Conservation (phyloP, 2,329 filamentous ascomycete species). For the Leptoxyphium fumago region DNA sequence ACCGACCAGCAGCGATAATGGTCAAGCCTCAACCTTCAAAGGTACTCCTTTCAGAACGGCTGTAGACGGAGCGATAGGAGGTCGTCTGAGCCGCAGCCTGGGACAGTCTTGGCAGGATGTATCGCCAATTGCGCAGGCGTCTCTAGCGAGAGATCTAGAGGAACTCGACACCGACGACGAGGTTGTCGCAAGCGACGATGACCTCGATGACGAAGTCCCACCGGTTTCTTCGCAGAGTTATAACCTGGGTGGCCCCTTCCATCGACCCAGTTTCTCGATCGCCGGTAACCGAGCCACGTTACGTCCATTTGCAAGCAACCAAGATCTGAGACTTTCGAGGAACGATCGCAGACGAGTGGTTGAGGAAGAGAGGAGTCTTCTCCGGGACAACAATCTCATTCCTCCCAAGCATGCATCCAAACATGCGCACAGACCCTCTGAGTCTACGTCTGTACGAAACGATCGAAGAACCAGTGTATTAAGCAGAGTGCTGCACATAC, state of each 20-base stretch:
- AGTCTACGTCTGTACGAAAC: background rate
- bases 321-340: slow-evolving; percentile 28
- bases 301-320: slow-evolving; percentile 53
- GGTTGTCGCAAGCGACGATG: slow-evolving; percentile 4
- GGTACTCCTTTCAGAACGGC: background rate
- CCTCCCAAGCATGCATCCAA: slow-evolving; percentile 31
- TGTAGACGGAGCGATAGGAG: background rate
- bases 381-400: slow-evolving; percentile 43
- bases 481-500: background rate
- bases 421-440: slow-evolving; percentile 19
- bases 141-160: background rate
- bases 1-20: background rate
- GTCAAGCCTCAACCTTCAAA: too few species aligned
- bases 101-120: background rate
- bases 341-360: slow-evolving; percentile 35
- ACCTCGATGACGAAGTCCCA: slow-evolving; percentile 4
- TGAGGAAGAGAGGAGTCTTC: slow-evolving; percentile 40
- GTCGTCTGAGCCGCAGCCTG: background rate
- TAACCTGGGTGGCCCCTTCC: slow-evolving; percentile 47
- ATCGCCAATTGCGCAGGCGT: background rate
- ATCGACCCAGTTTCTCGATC: slow-evolving; percentile 62
- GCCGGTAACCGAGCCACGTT: slow-evolving; percentile 37
- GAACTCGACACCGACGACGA: slow-evolving; percentile 9
- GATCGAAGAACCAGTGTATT: background rate
- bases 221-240: slow-evolving; percentile 25